phyloP scores from a whole-genome alignment of 2,329 filamentous ascomycete species.

The Aspergillus quadrilineatus region DNA sequence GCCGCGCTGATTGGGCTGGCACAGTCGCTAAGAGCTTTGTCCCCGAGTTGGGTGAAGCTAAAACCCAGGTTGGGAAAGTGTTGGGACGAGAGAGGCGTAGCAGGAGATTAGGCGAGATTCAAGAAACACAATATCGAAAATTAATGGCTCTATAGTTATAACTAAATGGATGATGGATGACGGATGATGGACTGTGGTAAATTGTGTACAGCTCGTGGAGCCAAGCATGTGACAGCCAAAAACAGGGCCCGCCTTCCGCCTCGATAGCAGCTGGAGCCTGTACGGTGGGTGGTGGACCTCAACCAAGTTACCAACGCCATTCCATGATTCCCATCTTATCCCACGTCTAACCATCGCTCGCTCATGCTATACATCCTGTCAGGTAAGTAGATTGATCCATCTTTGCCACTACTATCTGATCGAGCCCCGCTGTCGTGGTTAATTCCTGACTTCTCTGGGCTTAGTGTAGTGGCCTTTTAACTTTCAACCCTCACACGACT shows the following conservation, averaged over 20 bases:
- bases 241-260: constrained; percentile 17
- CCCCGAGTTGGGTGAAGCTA: constrained; percentile 10
- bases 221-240: constrained; percentile 23
- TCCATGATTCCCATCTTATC: not conserved
- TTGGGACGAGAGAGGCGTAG: not conserved
- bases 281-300: not conserved
- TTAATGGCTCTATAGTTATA: not conserved
- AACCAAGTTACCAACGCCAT: not conserved
- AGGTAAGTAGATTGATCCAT: constrained; percentile 3
- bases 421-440: not conserved
- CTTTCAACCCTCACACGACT: constrained; percentile 11
- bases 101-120: not conserved
- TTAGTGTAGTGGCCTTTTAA: constrained; percentile 11
- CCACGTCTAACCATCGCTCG: not conserved
- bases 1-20: constrained; percentile 8
- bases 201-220: not conserved
- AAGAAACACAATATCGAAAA: not conserved
- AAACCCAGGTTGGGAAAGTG: constrained; percentile 11
- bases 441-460: constrained; percentile 3
- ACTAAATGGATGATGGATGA: not conserved
- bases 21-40: constrained; percentile 8
- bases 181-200: not conserved
- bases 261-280: constrained; percentile 10
- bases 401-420: not conserved
- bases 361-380: constrained; percentile 2